Conservation (phyloP, 257 asterid genomes). For the Solanum virginianum region DNA sequence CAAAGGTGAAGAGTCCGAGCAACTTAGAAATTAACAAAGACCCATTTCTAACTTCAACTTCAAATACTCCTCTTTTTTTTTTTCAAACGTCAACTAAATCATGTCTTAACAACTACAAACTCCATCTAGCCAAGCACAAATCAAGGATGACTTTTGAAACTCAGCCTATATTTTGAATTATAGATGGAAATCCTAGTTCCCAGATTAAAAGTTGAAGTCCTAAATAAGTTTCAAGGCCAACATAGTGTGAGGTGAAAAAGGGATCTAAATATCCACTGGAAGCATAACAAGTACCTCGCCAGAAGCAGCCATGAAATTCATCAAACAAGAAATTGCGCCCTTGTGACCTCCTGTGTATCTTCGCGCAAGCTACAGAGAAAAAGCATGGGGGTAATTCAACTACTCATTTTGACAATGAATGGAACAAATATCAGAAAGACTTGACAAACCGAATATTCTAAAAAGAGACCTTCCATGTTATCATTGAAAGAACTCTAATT, state of each 20-base stretch:
- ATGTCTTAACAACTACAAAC: background rate
- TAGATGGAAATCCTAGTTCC: background rate
- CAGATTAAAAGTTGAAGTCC: background rate
- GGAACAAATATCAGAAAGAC: background rate
- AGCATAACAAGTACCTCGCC: slow-evolving; percentile 60
- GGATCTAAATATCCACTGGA: background rate
- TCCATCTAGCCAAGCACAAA: background rate
- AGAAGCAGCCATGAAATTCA: slow-evolving; percentile 84
- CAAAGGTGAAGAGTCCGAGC: no score
- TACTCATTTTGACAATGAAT: background rate
- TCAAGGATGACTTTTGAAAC: background rate
- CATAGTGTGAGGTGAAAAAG: background rate
- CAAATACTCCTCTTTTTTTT: background rate
- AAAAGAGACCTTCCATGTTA: slow-evolving; percentile 81
- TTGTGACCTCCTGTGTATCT: slow-evolving; percentile 97
- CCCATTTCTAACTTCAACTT: background rate
- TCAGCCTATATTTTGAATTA: background rate
- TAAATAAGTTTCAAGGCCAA: background rate
- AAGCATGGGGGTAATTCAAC: background rate
- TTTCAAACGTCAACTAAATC: background rate
- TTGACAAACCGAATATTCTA: slow-evolving; percentile 1
- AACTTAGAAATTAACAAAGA: background rate
- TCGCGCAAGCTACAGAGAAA: slow-evolving; percentile 66
- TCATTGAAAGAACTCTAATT: slow-evolving; percentile 96
- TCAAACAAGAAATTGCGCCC: slow-evolving; percentile 84